Percentiles rank a stretch among this genome's conserved stretches.
These are phyloP conservation scores for Plantago lanceolata DNA, from an alignment of 305 asterid genomes.

Conservation along the genomic window DNA sequence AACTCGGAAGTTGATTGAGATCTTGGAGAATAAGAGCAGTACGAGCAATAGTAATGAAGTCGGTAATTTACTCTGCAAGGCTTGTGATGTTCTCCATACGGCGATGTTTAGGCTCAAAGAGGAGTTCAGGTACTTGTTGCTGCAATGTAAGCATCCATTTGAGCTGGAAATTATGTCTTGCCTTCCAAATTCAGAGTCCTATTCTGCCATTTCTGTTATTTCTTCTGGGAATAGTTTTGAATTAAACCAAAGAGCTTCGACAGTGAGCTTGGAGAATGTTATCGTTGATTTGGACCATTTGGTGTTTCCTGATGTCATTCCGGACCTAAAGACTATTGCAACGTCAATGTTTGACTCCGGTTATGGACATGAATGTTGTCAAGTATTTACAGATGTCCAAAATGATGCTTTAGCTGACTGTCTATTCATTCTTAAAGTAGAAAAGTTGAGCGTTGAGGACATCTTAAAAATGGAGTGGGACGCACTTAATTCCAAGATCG, in stretches of 20 bases:
- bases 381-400: slow-evolving; percentile 57
- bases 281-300: slow-evolving; percentile 58
- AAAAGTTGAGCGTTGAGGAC: slow-evolving; percentile 80
- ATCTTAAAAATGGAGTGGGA: slow-evolving; percentile 88
- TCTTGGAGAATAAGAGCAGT: slow-evolving; percentile 45
- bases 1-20: slow-evolving; percentile 50
- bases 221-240: slow-evolving; percentile 76
- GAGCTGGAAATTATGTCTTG: slow-evolving; percentile 88
- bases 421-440: slow-evolving; percentile 72
- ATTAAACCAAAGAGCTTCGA: too few species aligned
- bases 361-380: slow-evolving; percentile 83
- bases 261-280: slow-evolving; percentile 46
- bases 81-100: slow-evolving; percentile 73
- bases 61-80: slow-evolving; percentile 39
- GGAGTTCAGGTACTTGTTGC: slow-evolving; percentile 71
- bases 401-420: slow-evolving; percentile 88
- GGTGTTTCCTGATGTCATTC: slow-evolving; percentile 59
- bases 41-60: slow-evolving; percentile 30
- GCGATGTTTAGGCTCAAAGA: slow-evolving; percentile 89
- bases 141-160: slow-evolving; percentile 69
- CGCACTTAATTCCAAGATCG: slow-evolving; percentile 58
- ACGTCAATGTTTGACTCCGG: slow-evolving; percentile 66
- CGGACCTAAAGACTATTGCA: slow-evolving; percentile 63
- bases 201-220: slow-evolving; percentile 55
- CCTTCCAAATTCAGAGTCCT: slow-evolving; percentile 69